A percentile compares a stretch with the other conserved stretches of the same genome.
phyloP scores from a whole-genome alignment of 352 stramenopile genomes.

The Globisporangium middletonii region DNA sequence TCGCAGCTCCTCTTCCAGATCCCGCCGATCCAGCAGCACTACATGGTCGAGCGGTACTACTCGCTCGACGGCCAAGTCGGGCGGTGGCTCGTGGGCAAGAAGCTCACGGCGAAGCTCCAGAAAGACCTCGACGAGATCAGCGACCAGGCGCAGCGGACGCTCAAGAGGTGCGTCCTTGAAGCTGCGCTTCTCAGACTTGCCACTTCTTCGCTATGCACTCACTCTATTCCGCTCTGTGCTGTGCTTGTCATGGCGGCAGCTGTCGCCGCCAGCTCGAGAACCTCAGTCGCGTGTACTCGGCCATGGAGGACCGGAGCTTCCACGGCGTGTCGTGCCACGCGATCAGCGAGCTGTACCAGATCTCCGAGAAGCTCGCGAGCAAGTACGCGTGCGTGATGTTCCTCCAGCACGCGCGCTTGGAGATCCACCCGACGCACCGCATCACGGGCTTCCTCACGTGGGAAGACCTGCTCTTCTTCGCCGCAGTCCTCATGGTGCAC shows the following conservation, averaged over 20 bases:
- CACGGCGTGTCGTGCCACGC: slow-evolving; percentile 37
- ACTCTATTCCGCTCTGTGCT: too few species aligned
- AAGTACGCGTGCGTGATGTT: slow-evolving; percentile 83
- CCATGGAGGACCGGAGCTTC: slow-evolving; percentile 79
- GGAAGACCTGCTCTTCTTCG: slow-evolving; percentile 65
- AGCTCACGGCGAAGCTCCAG: slow-evolving; percentile 73
- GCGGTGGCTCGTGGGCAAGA: slow-evolving; percentile 73
- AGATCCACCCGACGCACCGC: slow-evolving; percentile 61
- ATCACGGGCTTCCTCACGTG: slow-evolving; percentile 54
- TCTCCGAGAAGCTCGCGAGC: slow-evolving; percentile 66
- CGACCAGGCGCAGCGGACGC: slow-evolving; percentile 49
- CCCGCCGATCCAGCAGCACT: slow-evolving; percentile 64
- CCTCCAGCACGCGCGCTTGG: slow-evolving; percentile 66
- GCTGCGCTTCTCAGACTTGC: too few species aligned
- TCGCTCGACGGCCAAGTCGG: slow-evolving; percentile 59
- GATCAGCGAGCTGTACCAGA: slow-evolving; percentile 54
- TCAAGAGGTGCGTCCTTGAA: slow-evolving; percentile 34
- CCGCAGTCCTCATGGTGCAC: slow-evolving; percentile 66
- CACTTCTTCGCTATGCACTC: background rate
- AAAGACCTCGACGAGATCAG: slow-evolving; percentile 86
- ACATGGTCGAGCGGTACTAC: slow-evolving; percentile 83
- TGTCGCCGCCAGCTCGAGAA: slow-evolving; percentile 79
- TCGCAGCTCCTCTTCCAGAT: slow-evolving; percentile 83
- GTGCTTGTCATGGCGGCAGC: slow-evolving; percentile 14
- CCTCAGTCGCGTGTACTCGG: slow-evolving; percentile 61